These are phyloP conservation scores for Rhizopus arrhizus DNA, from an alignment of 371 early-diverging fungal species.

Conservation along the genomic window DNA sequence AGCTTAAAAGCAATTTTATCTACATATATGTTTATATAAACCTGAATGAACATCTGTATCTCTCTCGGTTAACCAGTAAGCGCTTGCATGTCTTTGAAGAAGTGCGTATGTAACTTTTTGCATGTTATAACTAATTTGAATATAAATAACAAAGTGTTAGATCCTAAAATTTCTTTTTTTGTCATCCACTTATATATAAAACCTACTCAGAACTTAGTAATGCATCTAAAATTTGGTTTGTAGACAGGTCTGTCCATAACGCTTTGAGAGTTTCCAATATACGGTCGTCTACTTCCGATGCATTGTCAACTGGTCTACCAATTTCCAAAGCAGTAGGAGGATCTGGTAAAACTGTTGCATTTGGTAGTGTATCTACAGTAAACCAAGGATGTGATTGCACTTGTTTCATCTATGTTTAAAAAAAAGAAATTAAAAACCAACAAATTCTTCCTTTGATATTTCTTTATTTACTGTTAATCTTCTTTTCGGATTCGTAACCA, in stretches of 20 bases:
- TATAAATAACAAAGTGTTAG: not conserved
- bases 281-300: slow-evolving; percentile 46
- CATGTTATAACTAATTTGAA: slow-evolving; percentile 45
- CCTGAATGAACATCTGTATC: slow-evolving; percentile 40
- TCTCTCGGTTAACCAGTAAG: slow-evolving; percentile 45
- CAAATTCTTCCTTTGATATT: not conserved
- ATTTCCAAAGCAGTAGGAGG: slow-evolving; percentile 47
- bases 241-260: slow-evolving; percentile 47
- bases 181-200: not conserved
- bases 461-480: slow-evolving; percentile 44
- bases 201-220: slow-evolving; percentile 47
- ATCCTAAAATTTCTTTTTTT: not conserved
- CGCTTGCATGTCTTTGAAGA: slow-evolving; percentile 44
- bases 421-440: not conserved
- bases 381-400: slow-evolving; percentile 53
- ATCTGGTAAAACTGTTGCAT: slow-evolving; percentile 39
- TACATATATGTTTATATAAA: slow-evolving; percentile 1
- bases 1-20: too few species aligned
- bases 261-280: slow-evolving; percentile 48
- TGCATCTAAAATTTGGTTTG: slow-evolving; percentile 37
- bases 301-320: slow-evolving; percentile 36
- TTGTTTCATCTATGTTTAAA: slow-evolving; percentile 39
- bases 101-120: slow-evolving; percentile 54
- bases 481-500: slow-evolving; percentile 45
- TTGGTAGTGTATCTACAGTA: slow-evolving; percentile 32